A percentile compares a stretch with the other conserved stretches of the same genome.
phyloP scores from a whole-genome alignment of 305 asterid species.

The Solanum hybrid region DNA sequence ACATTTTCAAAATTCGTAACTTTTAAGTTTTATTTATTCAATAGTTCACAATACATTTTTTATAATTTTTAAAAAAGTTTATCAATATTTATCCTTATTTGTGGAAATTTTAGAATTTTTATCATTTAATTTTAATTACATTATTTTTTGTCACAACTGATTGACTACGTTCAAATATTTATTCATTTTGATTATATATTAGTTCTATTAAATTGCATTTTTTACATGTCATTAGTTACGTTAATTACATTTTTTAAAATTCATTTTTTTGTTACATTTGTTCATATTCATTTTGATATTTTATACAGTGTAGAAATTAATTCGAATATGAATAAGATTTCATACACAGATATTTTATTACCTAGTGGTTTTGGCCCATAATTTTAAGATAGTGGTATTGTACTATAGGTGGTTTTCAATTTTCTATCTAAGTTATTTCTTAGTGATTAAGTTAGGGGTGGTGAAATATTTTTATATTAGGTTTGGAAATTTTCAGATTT shows the following conservation, averaged over 20 bases:
- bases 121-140: neutral
- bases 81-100: neutral
- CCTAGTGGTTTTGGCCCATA: too few relatives aligned
- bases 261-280: neutral
- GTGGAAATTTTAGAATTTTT: neutral
- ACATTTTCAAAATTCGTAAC: neutral
- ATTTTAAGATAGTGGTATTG: too few relatives aligned
- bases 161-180: neutral
- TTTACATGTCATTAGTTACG: neutral
- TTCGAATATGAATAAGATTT: too few relatives aligned
- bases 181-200: neutral
- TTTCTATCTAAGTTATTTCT: too few relatives aligned
- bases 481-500: too few relatives aligned
- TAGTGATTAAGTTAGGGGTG: too few relatives aligned
- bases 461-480: too few relatives aligned
- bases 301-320: too few relatives aligned
- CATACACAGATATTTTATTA: too few relatives aligned
- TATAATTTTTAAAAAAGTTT: too few relatives aligned
- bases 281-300: neutral
- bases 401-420: too few relatives aligned
- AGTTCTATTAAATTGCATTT: neutral
- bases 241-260: too few relatives aligned
- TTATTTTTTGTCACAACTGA: neutral
- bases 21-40: neutral
- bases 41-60: neutral